Evolutionary conservation across 192 early-diverging fungal species (phyloP).

Genomic region (Rhizophagus sp.): DNA sequence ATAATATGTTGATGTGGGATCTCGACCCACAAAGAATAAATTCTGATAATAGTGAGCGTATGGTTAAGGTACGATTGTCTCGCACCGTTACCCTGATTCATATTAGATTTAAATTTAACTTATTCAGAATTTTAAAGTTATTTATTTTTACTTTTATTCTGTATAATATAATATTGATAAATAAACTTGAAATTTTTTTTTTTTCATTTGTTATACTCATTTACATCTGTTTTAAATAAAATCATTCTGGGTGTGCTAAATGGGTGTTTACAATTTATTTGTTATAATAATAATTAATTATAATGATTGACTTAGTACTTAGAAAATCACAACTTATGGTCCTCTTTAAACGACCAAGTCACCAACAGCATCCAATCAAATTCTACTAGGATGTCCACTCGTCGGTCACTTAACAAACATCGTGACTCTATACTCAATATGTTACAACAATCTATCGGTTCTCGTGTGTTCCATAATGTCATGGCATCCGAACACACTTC

Average conservation of each 20-base stretch:
- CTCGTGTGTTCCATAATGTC: slow-evolving; percentile 10
- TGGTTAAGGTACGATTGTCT: slow-evolving; percentile 47
- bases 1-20: slow-evolving; percentile 50
- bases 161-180: not conserved
- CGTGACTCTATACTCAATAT: slow-evolving; percentile 48
- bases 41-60: slow-evolving; percentile 53
- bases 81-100: not conserved
- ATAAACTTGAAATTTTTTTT: not conserved
- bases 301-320: slow-evolving; percentile 36
- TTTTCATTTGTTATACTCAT: too few relatives aligned
- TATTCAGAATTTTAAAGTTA: not conserved
- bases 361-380: slow-evolving; percentile 39
- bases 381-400: slow-evolving; percentile 45
- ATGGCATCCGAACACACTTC: slow-evolving; percentile 24
- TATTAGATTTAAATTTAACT: slow-evolving; percentile 10
- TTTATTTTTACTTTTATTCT: slow-evolving; percentile 15
- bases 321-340: slow-evolving; percentile 49
- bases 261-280: not conserved
- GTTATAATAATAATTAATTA: too few relatives aligned
- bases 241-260: not conserved
- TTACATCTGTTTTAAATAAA: slow-evolving; percentile 8
- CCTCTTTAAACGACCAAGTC: slow-evolving; percentile 48
- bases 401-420: slow-evolving; percentile 42
- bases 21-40: slow-evolving; percentile 51
- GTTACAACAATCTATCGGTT: slow-evolving; percentile 44